Percentiles rank a stretch among this genome's conserved stretches.
Conservation (phyloP, 495 filamentous ascomycete species). For the Beverwykella pulmonaria region DNA sequence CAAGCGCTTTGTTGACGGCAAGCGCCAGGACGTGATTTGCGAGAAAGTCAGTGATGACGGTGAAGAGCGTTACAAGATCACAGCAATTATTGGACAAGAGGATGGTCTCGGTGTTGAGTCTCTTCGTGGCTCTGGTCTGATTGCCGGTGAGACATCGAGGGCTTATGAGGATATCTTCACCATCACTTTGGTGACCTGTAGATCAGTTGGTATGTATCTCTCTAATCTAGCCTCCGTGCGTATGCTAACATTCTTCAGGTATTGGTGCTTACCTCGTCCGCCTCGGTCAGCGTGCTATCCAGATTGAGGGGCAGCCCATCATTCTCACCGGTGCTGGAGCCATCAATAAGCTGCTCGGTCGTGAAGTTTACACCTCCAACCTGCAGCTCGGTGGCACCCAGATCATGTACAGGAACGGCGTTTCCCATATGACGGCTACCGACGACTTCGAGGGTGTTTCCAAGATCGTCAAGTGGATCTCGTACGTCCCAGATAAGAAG, state of each 20-base stretch:
- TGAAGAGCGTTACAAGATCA: slow-evolving; percentile 91
- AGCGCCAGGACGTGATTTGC: slow-evolving; percentile 81
- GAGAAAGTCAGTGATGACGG: slow-evolving; percentile 83
- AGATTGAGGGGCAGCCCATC: slow-evolving; percentile 98
- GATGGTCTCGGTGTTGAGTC: slow-evolving; percentile 98
- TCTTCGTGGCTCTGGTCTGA: slow-evolving; percentile 93
- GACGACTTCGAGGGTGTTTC: slow-evolving; percentile 97
- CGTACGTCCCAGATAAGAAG: slow-evolving; percentile 93
- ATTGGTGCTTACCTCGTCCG: slow-evolving; percentile 98
- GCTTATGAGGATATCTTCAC: slow-evolving; percentile 99
- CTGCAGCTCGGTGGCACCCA: slow-evolving; percentile 97
- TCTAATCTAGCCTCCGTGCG: background rate
- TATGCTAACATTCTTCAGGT: slow-evolving; percentile 51
- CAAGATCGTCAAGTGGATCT: slow-evolving; percentile 98
- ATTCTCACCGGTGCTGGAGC: slow-evolving; percentile 97
- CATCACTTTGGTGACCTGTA: slow-evolving; percentile 94
- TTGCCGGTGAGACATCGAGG: slow-evolving; percentile 94
- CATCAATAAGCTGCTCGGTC: slow-evolving; percentile 96
- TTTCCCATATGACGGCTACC: slow-evolving; percentile 96
- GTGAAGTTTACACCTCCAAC: slow-evolving; percentile 99
- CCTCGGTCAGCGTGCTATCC: slow-evolving; percentile 95
- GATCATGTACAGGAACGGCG: slow-evolving; percentile 99
- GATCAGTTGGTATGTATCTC: slow-evolving; percentile 74
- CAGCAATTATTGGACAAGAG: slow-evolving; percentile 89
- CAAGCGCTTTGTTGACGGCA: slow-evolving; percentile 82